Base-by-base conservation (phyloP, 768 basidiomycete species). In the Leccinum obscurum region DNA sequence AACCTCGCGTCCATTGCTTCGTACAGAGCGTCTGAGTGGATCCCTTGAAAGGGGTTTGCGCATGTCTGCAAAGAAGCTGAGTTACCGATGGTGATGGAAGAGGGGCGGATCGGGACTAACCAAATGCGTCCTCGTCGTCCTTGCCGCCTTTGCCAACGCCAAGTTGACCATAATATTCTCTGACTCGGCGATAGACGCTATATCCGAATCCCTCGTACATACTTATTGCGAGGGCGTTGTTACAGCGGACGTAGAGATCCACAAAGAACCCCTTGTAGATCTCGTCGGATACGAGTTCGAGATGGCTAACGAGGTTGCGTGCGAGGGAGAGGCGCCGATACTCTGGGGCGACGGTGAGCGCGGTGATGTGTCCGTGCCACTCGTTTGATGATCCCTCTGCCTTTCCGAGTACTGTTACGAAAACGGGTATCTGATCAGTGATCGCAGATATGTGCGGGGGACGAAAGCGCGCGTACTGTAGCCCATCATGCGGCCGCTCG, bases 131-230 rank as follows among this genome's bases (percentile, higher is more conserved):
- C 67, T 95, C 93, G 67, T 95, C 90, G 61, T 92, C 89, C 70
- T 84, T 81, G 13, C 85, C 87, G n/a, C 85, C 86, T 65, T 85
- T 87, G 22, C 92, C 93, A 53, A 83, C 69, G 2, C 89, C 89
- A n/a, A 92, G 74, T 62, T 78, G 85, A 17, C 88, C 87, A 73
- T 95, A 95, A 77, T 95, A 99, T 73, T 94, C 93, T 62, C 87
- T 83, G 54, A 99, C 95, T 62, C 93, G 77, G 28, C 94, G 79
- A 75, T 90, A 98, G 13, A 98, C 93, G 68, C 90, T 93, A 68
- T 99, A 99, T 11, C 93, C 95, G 70, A 98, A 77, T 44, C 86
- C 82, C 72, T 98, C 93, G 69, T 98, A 98, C 89, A 99, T 90
- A 20, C 78, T 80, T 60, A 96, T 92, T 20, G 96, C 97, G 22